phyloP scores from a whole-genome alignment of 345 rosid species.

The Excoecaria agallocha region DNA sequence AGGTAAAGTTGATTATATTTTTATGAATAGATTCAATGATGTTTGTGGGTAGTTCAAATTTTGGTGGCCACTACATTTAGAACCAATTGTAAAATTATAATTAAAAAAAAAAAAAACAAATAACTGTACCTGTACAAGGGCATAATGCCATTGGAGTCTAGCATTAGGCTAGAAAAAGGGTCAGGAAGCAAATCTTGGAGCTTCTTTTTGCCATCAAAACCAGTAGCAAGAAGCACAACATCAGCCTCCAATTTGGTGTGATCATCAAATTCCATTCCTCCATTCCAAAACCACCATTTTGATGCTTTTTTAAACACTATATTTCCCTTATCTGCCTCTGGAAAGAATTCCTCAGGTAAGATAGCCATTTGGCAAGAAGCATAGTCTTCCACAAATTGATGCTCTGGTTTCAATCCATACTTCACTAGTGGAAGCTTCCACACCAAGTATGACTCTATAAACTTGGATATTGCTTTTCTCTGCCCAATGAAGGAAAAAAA shows the following conservation, averaged over 20 bases:
- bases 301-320: slow-evolving; percentile 46
- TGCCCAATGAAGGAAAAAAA: slow-evolving; percentile 4
- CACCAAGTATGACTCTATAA: slow-evolving; percentile 51
- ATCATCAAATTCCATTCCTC: slow-evolving; percentile 50
- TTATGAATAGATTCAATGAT: no score
- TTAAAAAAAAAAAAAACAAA: no score
- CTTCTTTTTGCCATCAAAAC: slow-evolving; percentile 52
- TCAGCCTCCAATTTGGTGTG: slow-evolving; percentile 48
- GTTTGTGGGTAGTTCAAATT: no score
- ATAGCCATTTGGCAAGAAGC: slow-evolving; percentile 64
- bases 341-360: slow-evolving; percentile 53
- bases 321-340: slow-evolving; percentile 55
- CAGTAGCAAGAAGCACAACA: slow-evolving; percentile 54
- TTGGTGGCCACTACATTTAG: no score
- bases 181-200: slow-evolving; percentile 38
- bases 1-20: no score
- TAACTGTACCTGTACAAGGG: slow-evolving; percentile 50
- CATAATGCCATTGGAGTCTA: slow-evolving; percentile 41
- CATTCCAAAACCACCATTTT: slow-evolving; percentile 52
- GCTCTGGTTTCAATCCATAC: slow-evolving; percentile 56
- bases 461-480: slow-evolving; percentile 48
- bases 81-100: no score
- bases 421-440: slow-evolving; percentile 51
- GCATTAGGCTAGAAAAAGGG: slow-evolving; percentile 38
- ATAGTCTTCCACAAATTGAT: slow-evolving; percentile 53